Conservation (phyloP, 2,329 filamentous ascomycete genomes). For the Alternaria burnsii region DNA sequence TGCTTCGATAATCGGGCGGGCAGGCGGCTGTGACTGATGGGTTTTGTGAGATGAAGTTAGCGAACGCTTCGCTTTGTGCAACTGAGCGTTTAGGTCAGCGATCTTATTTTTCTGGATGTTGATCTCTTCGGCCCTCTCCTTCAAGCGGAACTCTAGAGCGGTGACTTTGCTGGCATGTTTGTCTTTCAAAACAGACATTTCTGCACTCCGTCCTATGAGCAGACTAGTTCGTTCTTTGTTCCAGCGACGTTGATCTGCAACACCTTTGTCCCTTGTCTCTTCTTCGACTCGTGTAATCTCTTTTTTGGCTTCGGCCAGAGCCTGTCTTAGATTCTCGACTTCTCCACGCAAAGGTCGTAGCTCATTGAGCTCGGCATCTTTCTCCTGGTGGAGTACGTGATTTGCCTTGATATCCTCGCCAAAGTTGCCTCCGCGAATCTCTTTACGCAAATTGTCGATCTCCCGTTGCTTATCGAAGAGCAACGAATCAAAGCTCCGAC, state of each 20-base stretch:
- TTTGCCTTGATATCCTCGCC: background rate
- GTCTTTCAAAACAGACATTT: background rate
- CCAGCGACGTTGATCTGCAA: conserved; percentile 5
- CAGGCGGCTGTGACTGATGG: background rate
- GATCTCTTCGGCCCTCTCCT: background rate
- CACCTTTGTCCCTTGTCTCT: conserved; percentile 2
- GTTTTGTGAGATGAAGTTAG: background rate
- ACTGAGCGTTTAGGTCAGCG: background rate
- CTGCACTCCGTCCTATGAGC: background rate
- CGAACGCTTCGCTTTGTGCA: background rate
- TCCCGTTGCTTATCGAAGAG: background rate
- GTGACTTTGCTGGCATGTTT: background rate
- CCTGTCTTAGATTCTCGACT: background rate
- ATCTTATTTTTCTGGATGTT: background rate
- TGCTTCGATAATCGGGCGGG: background rate
- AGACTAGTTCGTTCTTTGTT: background rate
- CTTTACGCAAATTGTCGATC: background rate
- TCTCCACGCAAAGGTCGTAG: background rate
- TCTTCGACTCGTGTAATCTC: background rate
- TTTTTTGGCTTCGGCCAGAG: background rate
- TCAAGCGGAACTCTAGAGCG: background rate
- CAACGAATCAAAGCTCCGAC: background rate
- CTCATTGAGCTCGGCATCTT: background rate
- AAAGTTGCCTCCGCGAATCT: background rate
- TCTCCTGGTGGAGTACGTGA: background rate